phyloP scores from a whole-genome alignment of 179 eudicot species.

The Beta lomatogona region DNA sequence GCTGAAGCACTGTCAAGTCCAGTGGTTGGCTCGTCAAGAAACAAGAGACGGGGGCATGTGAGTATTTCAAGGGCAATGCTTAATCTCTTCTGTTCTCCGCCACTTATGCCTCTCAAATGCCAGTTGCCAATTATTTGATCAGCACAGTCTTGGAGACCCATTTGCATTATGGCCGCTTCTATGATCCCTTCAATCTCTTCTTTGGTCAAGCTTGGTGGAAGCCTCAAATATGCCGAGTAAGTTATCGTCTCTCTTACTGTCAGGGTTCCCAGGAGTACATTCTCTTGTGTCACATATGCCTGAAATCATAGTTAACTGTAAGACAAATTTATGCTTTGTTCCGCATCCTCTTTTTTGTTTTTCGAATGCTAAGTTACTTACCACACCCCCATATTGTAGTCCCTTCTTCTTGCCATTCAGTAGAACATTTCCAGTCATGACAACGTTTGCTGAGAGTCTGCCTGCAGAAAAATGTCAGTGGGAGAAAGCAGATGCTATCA shows the following conservation, averaged over 20 bases:
- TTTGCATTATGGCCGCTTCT: constrained; percentile 67
- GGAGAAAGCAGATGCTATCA: background rate
- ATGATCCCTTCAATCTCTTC: constrained; percentile 53
- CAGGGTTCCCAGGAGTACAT: constrained; percentile 74
- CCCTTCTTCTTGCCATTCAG: constrained; percentile 68
- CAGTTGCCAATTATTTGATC: constrained; percentile 72
- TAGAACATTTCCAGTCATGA: constrained; percentile 78
- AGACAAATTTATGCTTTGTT: background rate
- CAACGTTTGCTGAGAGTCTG: constrained; percentile 59
- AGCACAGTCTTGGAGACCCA: constrained; percentile 86
- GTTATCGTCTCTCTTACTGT: constrained; percentile 78
- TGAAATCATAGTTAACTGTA: constrained; percentile 26
- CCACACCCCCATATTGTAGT: constrained; percentile 62
- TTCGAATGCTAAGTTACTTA: constrained; percentile 33
- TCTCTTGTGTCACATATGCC: constrained; percentile 96
- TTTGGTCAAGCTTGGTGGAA: constrained; percentile 52
- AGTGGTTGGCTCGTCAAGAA: constrained; percentile 91
- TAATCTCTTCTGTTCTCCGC: constrained; percentile 79
- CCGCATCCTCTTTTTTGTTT: no score
- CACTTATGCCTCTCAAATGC: constrained; percentile 87
- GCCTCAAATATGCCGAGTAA: constrained; percentile 78
- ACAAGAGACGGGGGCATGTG: constrained; percentile 66
- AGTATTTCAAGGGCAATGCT: constrained; percentile 86
- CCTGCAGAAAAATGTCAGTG: constrained; percentile 40
- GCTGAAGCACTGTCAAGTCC: constrained; percentile 98